Base-by-base conservation (phyloP, 2,329 filamentous ascomycete genomes). In the Apiospora rasikravindrae region DNA sequence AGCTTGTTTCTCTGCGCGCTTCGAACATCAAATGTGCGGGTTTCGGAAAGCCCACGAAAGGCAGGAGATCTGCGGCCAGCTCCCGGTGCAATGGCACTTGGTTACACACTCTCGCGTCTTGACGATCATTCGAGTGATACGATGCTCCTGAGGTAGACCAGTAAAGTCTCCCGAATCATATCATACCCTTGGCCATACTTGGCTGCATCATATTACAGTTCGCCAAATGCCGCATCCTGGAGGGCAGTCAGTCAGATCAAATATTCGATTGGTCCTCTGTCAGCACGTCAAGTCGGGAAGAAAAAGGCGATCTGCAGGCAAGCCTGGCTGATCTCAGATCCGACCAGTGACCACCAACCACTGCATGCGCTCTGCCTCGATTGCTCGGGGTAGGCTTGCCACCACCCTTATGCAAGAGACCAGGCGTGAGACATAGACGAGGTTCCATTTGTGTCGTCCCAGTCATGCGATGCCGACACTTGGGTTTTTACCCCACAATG, bases 401-500 rank as follows among this genome's bases (percentile, higher is more conserved):
- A 40, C 33, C 22, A 40, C n/a, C 57, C 33, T 64, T 19, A 64
- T 64, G 57, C 57, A 64, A 64, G 22, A 11, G 57, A 64, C 57
- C 19, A 40, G 57, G 57, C 57, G 57, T 64, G 57, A 64, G 29
- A 64, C 57, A 24, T 40, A 40, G 57, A 40, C 57, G 57, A 64
- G 57, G 57, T 64, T 37, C 19, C 57, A 64, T 64, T 37, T 64
- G 57, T 64, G 57, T 64, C 57, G 57, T 40, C 57, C 57, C 57
- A 64, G 40, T 64, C 57, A 64, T 64, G 57, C 57, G 33, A 37
- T n/a, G 33, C 40, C 29, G 10, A 40, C 19, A 61, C 57, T 37
- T 19, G 14, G 26, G 7, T 10, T 33, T 14, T 26, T 37, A 40
- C 57, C 57, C 57, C 57, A 40, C 57, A 40, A 40, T 14, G 57